Percentiles rank a stretch among this genome's conserved stretches.
Evolutionary conservation across 805 yeast species (phyloP).

Genomic region (Cyberlindnera suaveolens): DNA sequence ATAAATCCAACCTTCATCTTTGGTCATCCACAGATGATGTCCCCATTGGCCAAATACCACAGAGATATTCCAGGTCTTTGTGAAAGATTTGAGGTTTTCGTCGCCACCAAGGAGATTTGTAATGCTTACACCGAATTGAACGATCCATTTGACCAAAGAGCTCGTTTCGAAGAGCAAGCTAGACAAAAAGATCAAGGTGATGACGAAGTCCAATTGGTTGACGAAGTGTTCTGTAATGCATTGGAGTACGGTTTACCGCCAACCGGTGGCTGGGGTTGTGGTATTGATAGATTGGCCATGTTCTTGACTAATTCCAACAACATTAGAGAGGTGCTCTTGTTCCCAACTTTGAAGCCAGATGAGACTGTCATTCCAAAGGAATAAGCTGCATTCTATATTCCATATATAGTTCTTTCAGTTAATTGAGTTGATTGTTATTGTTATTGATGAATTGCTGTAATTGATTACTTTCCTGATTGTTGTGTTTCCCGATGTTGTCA

Average conservation of each 20-base stretch:
- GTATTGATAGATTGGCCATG: conserved; percentile 97
- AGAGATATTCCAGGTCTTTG: conserved; percentile 90
- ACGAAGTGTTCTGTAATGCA: conserved; percentile 96
- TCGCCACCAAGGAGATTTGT: conserved; percentile 96
- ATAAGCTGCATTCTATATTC: not conserved
- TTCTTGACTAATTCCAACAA: conserved; percentile 94
- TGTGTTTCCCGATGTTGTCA: too few species aligned
- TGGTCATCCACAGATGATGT: conserved; percentile 99
- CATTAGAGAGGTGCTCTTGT: conserved; percentile 92
- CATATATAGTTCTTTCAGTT: too few species aligned
- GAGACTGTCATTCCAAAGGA: conserved; percentile 18
- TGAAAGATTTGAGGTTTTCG: conserved; percentile 97
- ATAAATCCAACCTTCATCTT: conserved; percentile 96
- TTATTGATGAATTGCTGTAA: too few species aligned
- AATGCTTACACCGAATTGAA: conserved; percentile 98
- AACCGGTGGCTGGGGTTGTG: conserved; percentile 99
- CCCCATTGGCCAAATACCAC: conserved; percentile 96
- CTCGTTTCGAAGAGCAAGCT: conserved; percentile 97
- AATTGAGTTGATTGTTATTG: too few species aligned
- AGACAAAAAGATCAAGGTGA: conserved; percentile 98
- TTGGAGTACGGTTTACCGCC: conserved; percentile 98
- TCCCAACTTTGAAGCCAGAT: conserved; percentile 99
- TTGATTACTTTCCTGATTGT: too few species aligned
- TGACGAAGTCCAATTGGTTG: conserved; percentile 95
- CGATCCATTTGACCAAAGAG: conserved; percentile 98